Evolutionary conservation across 176 grass and related monocot genomes (phyloP).

Genomic region (Tuctoria greenei): DNA sequence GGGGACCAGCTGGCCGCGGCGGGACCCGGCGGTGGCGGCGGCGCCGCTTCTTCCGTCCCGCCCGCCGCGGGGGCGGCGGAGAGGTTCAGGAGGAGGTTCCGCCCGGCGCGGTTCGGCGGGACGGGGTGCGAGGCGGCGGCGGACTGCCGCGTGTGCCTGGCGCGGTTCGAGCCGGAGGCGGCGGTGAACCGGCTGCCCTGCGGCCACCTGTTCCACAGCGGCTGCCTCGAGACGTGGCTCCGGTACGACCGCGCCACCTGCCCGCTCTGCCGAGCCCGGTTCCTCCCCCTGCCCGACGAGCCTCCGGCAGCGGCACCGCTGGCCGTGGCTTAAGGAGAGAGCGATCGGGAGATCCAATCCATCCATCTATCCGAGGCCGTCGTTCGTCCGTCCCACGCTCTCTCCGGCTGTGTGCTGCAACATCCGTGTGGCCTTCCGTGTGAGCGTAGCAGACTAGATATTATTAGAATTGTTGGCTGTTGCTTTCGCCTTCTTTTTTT

Average conservation of each 20-base stretch:
- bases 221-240: conserved; percentile 82
- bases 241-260: conserved; percentile 88
- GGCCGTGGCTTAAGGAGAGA: not conserved
- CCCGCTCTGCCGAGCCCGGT: conserved; percentile 65
- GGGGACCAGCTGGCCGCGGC: conserved; percentile 20
- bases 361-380: not conserved
- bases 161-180: conserved; percentile 61
- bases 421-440: conserved; percentile 53
- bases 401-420: conserved; percentile 42
- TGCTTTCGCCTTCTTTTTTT: not conserved
- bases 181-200: conserved; percentile 78
- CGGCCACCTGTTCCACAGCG: conserved; percentile 78
- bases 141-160: conserved; percentile 74
- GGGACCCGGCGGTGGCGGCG: too few relatives aligned
- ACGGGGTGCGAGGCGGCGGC: not conserved
- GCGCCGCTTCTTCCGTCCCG: too few relatives aligned
- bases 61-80: conserved; percentile 25
- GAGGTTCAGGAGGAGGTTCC: conserved; percentile 42
- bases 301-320: not conserved
- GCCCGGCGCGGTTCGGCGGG: conserved; percentile 44
- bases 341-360: too few relatives aligned
- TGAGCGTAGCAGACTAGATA: conserved; percentile 27
- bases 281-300: conserved; percentile 42
- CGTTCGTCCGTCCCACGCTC: not conserved
- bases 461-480: not conserved